phyloP scores from a whole-genome alignment of 2,329 filamentous ascomycete genomes.

The Ilyonectria robusta region DNA sequence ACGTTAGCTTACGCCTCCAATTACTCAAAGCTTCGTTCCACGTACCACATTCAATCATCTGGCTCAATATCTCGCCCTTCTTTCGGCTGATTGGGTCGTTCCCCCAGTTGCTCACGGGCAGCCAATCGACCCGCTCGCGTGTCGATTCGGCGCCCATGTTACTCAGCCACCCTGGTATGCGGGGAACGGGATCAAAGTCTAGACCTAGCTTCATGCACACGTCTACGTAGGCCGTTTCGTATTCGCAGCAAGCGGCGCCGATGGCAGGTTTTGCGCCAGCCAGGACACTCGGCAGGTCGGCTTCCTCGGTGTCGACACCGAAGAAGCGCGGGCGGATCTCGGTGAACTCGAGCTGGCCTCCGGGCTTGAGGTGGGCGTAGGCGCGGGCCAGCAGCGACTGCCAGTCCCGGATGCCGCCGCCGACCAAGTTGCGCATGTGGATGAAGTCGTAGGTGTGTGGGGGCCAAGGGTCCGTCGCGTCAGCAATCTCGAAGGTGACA shows the following conservation, averaged over 20 bases:
- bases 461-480: conserved; percentile 65
- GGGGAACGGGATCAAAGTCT: conserved; percentile 58
- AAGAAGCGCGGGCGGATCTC: conserved; percentile 58
- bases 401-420: conserved; percentile 62
- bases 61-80: conserved; percentile 55
- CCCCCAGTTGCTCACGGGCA: conserved; percentile 58
- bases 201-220: conserved; percentile 50
- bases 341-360: conserved; percentile 61
- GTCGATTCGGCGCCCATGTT: conserved; percentile 58
- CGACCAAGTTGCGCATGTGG: conserved; percentile 59
- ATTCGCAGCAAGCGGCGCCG: conserved; percentile 51
- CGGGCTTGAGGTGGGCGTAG: conserved; percentile 58
- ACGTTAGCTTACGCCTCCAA: not conserved
- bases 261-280: conserved; percentile 40
- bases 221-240: conserved; percentile 50
- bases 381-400: conserved; percentile 53
- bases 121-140: conserved; percentile 57
- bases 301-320: conserved; percentile 52
- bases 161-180: conserved; percentile 52
- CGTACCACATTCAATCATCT: conserved; percentile 57
- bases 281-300: conserved; percentile 30
- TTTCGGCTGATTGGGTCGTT: conserved; percentile 55
- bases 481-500: conserved; percentile 71
- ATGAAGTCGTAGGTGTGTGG: conserved; percentile 57
- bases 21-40: not conserved